Base-by-base conservation (phyloP, 306 rosid species). In the Casuarina equisetifolia region DNA sequence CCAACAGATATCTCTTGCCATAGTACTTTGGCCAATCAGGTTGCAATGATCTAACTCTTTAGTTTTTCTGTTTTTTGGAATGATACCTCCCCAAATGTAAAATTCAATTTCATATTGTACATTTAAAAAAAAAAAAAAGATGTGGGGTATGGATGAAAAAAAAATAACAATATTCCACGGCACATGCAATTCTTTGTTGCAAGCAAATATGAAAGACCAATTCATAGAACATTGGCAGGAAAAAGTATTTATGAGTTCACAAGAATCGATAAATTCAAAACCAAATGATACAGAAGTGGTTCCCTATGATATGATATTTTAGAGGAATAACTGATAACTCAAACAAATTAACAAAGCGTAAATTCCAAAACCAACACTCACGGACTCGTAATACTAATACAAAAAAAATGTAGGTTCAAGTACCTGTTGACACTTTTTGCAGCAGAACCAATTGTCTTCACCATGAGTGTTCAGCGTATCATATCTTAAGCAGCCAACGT, bases 401-500 rank as follows among this genome's bases (percentile, higher is more conserved):
- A 39, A 45, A 70, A 66, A 59, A 43, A 20, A 71, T 50, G 54
- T 44, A 9, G 50, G 76, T 67, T 79, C 70, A 64, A 51, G 40
- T 85, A 94, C 98, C 96, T 82, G 79, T 73, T 81, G 74, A 76
- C 98, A 94, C 63, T 78, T 82, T 78, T 79, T 78, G 79, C 85
- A 85, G 73, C 98, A 94, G 72, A 89, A 92, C 93, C 92, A 91
- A 42, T 74, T 75, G 40, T 73, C 80, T 39, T 48, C 69, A 38
- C 13, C 66, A 83, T 64, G 45, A 62, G 57, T 80, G 82, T 80
- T 70, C n/a, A 82, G 76, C 72, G 59, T 76, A 72, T 69, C 59
- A 57, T 35, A 79, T 50, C 75, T 55, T 71, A 94, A 61, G 90
- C 97, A 94, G 39, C 76, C 76, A 20, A 82, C 67, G 72, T 94